Evolutionary conservation across 2,329 filamentous ascomycete species (phyloP).

Genomic region (Stagonosporopsis cucurbitacearum): DNA sequence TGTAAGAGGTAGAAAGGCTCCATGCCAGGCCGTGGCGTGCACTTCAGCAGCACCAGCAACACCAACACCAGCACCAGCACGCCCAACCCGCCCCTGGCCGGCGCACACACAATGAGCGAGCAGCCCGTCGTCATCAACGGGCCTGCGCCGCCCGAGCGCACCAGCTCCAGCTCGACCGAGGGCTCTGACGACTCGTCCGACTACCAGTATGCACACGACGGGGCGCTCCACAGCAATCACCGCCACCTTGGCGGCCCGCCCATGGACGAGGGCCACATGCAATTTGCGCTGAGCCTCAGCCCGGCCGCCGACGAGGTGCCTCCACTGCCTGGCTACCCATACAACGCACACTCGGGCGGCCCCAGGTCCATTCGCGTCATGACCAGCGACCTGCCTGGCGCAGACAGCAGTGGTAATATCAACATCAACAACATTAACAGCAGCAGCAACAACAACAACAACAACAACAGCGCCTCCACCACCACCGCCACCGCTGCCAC

Average conservation of each 20-base stretch:
- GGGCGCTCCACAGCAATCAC: neutral
- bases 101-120: conserved; percentile 31
- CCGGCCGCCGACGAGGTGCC: conserved; percentile 23
- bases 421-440: conserved; percentile 22
- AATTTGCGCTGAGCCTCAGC: conserved; percentile 50
- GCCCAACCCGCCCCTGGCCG: conserved; percentile 21
- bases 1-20: no score
- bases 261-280: conserved; percentile 45
- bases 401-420: conserved; percentile 25
- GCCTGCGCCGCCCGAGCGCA: conserved; percentile 25
- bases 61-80: no score
- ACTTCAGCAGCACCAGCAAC: conserved; percentile 27
- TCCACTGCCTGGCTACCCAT: conserved; percentile 20
- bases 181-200: conserved; percentile 45
- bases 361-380: conserved; percentile 38
- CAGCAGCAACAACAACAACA: conserved; percentile 16
- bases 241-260: conserved; percentile 51
- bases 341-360: conserved; percentile 32
- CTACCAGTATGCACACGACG: conserved; percentile 49
- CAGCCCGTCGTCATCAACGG: conserved; percentile 42
- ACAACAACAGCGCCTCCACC: conserved; percentile 6
- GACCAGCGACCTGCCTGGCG: conserved; percentile 33
- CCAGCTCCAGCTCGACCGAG: conserved; percentile 17
- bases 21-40: conserved; percentile 39
- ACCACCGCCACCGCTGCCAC: conserved; percentile 23